Evolutionary conservation across 805 yeast species (phyloP).

Genomic region (Wickerhamomyces silvicola): DNA sequence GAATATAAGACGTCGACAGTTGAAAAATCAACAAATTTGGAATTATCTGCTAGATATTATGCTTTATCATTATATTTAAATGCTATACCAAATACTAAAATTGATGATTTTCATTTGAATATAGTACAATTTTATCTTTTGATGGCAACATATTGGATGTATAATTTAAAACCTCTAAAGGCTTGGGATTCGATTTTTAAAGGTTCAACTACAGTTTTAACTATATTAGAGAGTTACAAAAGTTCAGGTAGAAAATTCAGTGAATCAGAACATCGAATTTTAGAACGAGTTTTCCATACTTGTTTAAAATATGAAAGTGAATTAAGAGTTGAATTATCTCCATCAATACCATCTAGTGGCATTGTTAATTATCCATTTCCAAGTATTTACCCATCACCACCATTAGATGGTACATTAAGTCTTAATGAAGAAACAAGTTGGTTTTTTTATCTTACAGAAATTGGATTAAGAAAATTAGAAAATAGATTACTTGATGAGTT

Average conservation of each 20-base stretch:
- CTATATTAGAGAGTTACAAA: constrained; percentile 15
- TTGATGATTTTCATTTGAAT: constrained; percentile 11
- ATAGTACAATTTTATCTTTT: constrained; percentile 13
- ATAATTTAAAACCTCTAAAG: constrained; percentile 18
- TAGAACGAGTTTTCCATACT: constrained; percentile 18
- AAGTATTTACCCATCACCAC: constrained; percentile 17
- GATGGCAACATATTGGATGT: constrained; percentile 17
- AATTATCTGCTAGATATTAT: constrained; percentile 7
- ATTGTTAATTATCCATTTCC: constrained; percentile 20
- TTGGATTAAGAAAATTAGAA: constrained; percentile 19
- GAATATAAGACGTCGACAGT: constrained; percentile 7
- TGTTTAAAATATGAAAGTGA: constrained; percentile 22
- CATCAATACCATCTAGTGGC: constrained; percentile 20
- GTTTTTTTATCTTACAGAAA: constrained; percentile 21
- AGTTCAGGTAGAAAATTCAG: constrained; percentile 13
- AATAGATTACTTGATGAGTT: constrained; percentile 20
- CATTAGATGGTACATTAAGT: constrained; percentile 12
- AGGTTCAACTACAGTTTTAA: constrained; percentile 16
- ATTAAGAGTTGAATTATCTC: constrained; percentile 20
- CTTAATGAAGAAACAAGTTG: constrained; percentile 17
- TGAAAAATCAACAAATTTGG: constrained; percentile 7
- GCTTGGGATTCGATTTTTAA: constrained; percentile 17
- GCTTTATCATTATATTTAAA: constrained; percentile 10
- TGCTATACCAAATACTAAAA: constrained; percentile 6
- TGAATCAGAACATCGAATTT: constrained; percentile 9